phyloP scores from a whole-genome alignment of 2,329 filamentous ascomycete species.

The Penicillium palitans region DNA sequence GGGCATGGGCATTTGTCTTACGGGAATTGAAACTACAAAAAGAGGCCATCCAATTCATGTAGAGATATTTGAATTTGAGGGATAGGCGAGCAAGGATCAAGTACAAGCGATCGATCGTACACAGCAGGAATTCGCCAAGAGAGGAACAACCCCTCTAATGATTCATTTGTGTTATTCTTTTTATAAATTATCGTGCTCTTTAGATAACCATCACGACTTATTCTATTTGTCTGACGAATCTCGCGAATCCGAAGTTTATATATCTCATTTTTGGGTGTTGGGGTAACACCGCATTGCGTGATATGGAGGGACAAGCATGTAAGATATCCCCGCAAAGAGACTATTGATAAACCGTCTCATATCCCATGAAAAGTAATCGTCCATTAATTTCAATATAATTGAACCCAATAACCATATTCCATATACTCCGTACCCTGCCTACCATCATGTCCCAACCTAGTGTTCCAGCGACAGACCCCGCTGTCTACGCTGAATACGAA shows the following conservation, averaged over 20 bases:
- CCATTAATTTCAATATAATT: neutral
- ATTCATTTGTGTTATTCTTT: neutral
- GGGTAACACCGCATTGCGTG: slow-evolving; percentile 14
- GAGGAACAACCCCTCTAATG: too few relatives aligned
- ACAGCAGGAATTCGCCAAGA: neutral
- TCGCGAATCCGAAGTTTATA: slow-evolving; percentile 16
- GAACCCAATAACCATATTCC: neutral
- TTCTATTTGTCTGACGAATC: slow-evolving; percentile 16
- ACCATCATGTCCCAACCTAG: slow-evolving; percentile 17
- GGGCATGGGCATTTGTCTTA: too few relatives aligned
- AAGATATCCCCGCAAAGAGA: neutral
- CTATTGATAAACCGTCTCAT: neutral
- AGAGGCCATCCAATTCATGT: neutral
- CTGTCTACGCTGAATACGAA: slow-evolving; percentile 44
- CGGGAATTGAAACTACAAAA: neutral
- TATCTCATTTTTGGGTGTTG: slow-evolving; percentile 3
- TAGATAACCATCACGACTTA: slow-evolving; percentile 23
- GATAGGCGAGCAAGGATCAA: neutral
- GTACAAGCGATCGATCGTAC: neutral
- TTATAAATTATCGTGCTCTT: neutral
- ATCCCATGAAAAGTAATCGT: neutral
- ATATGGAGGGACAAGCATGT: slow-evolving; percentile 17
- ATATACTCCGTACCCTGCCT: neutral
- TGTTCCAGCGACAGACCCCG: slow-evolving; percentile 38
- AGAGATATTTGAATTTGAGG: too few relatives aligned